These are phyloP conservation scores for Chytriomyces sp. DNA, from an alignment of 192 early-diverging fungal genomes.

Conservation along the genomic window DNA sequence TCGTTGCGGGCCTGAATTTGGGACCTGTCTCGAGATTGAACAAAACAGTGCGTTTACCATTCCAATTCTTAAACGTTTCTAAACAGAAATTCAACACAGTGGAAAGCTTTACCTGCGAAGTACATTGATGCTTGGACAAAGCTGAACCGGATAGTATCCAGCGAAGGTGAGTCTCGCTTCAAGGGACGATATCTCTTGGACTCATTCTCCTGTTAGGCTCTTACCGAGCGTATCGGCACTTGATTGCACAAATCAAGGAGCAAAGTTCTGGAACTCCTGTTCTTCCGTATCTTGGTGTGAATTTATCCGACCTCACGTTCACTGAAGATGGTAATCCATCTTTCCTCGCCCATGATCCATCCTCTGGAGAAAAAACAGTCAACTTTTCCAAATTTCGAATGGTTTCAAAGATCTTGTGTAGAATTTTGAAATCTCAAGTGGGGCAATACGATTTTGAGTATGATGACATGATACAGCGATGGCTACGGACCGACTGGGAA, in stretches of 20 bases:
- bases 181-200: constrained; percentile 26
- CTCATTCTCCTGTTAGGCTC: constrained; percentile 35
- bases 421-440: constrained; percentile 33
- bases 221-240: constrained; percentile 46
- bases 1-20: constrained; percentile 75
- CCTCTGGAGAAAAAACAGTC: constrained; percentile 31
- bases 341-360: constrained; percentile 20
- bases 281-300: constrained; percentile 79
- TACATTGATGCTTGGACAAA: constrained; percentile 64
- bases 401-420: constrained; percentile 34
- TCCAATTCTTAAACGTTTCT: not conserved
- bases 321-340: constrained; percentile 81
- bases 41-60: constrained; percentile 41
- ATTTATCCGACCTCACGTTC: constrained; percentile 82
- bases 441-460: constrained; percentile 35
- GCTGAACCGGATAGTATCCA: constrained; percentile 60
- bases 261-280: constrained; percentile 53
- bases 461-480: constrained; percentile 36
- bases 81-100: constrained; percentile 39
- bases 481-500: constrained; percentile 38
- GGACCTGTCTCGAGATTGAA: constrained; percentile 73
- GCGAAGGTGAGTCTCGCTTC: constrained; percentile 65
- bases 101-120: constrained; percentile 63
- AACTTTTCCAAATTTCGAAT: constrained; percentile 54
- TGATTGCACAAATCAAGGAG: constrained; percentile 17